These are phyloP conservation scores for Paraurostyla sp. DNA, from an alignment of 73 alveolate species.

Conservation along the genomic window DNA sequence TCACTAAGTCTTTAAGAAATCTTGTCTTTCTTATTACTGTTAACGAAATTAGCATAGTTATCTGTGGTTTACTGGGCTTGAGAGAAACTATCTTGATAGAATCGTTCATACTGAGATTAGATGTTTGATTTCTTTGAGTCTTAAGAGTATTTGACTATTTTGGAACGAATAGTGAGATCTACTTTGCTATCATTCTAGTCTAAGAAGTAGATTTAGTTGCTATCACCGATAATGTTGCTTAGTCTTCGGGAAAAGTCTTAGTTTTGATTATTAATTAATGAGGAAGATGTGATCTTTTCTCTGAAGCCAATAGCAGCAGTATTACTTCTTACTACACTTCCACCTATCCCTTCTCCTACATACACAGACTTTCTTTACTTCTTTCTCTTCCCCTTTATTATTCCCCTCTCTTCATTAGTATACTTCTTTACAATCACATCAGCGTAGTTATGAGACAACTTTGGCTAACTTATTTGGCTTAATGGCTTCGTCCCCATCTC, in stretches of 20 bases:
- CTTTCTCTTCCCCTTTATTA: background rate
- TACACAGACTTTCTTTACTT: background rate
- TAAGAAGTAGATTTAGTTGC: background rate
- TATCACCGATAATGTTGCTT: background rate
- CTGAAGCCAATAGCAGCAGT: conserved; percentile 4
- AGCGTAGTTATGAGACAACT: background rate
- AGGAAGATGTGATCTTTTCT: background rate
- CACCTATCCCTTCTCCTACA: too few relatives aligned
- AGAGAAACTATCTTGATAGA: background rate
- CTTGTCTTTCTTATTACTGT: too few relatives aligned
- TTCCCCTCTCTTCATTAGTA: background rate
- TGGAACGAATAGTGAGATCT: background rate
- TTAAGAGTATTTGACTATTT: background rate
- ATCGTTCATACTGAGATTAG: background rate
- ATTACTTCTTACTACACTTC: background rate
- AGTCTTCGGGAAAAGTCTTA: background rate
- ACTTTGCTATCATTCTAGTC: background rate
- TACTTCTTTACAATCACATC: background rate
- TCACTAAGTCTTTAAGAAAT: too few relatives aligned
- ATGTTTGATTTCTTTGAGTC: background rate
- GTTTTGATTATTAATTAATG: background rate
- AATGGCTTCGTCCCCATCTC: too few relatives aligned
- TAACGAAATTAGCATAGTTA: background rate
- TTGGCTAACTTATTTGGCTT: too few relatives aligned
- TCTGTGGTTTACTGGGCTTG: background rate